Base-by-base conservation (phyloP, 177 flowering plant species). In the Vitis hybrid region DNA sequence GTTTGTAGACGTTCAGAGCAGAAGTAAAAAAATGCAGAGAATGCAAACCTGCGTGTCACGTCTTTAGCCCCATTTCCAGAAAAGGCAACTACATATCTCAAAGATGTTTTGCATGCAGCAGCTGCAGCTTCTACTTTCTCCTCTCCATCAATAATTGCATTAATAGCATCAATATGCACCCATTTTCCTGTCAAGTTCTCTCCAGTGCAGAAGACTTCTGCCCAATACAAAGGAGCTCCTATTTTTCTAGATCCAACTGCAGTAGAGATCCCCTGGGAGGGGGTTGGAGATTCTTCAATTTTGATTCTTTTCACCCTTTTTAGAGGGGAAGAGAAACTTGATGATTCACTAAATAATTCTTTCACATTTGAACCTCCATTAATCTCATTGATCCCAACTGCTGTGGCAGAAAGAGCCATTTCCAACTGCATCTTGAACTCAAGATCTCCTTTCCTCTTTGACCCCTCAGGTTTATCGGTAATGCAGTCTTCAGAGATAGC, bases 1-100 rank as follows among this genome's bases (percentile, higher is more conserved):
- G 46, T 60, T 27, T 1, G 6, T 32, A 69, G 70, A 21, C 56
- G 35, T 13, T 17, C 11, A 70, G 18, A 51, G 50, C 9, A 19
- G n/a, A 40, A 48, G 13, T 24, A 19, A n/a, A 67, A 66, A 21
- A 21, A 17, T n/a, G 57, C 56, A 30, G 73, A 73, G 18, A 65
- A 75, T 56, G 55, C 14, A 65, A 74, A 94, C 99, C 99, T 95
- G 87, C 94, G 99, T 6, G 98, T 95, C 67, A 95, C 97, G 75
- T 95, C 99, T 85, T 95, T 95, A 72, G 96, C 99, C 13, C 98
- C 98, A 74, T 62, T 52, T 19, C 99, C 98, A 72, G 97, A 93
- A 86, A 93, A 95, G 76, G 98, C 99, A 81, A 95, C 89, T 13
- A 86, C 97, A 80, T 95, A 95, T 91, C 97, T 86, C 87, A 95